Evolutionary conservation across 2,329 filamentous ascomycete genomes (phyloP).

Genomic region (Epichloe sylvatica): DNA sequence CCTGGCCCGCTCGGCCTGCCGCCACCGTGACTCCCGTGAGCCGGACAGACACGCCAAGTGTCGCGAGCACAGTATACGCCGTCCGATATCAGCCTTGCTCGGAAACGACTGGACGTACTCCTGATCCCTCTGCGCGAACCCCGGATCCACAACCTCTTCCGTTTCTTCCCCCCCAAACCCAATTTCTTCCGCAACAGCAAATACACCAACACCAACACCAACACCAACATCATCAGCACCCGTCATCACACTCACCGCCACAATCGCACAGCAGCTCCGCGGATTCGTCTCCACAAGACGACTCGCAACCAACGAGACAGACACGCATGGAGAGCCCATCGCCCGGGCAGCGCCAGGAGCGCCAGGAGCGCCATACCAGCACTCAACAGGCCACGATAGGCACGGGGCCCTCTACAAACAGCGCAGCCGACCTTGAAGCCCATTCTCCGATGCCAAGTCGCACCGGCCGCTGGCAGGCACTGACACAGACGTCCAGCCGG

Average conservation of each 20-base stretch:
- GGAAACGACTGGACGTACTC: conserved; percentile 34
- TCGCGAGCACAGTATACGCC: conserved; percentile 50
- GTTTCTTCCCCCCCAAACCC: conserved; percentile 5
- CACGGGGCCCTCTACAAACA: conserved; percentile 6
- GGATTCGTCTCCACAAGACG: conserved; percentile 23
- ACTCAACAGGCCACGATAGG: conserved; percentile 9
- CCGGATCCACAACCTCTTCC: conserved; percentile 20
- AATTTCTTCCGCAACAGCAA: background rate
- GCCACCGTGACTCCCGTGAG: conserved; percentile 43
- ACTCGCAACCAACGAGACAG: conserved; percentile 14
- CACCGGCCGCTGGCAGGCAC: conserved; percentile 13
- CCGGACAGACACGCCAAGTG: conserved; percentile 48
- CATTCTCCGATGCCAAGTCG: conserved; percentile 13
- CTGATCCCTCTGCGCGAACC: conserved; percentile 26
- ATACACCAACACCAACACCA: background rate
- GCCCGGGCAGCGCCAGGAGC: conserved; percentile 8
- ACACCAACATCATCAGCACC: background rate
- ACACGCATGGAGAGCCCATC: conserved; percentile 14
- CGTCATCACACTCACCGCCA: background rate
- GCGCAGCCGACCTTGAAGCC: conserved; percentile 16
- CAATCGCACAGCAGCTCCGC: conserved; percentile 7
- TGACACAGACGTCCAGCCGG: background rate
- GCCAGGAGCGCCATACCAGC: conserved; percentile 2
- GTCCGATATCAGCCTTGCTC: conserved; percentile 46
- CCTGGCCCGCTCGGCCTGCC: conserved; percentile 42